Base-by-base conservation (phyloP, 2,329 filamentous ascomycete genomes). In the Scopulariopsis brevicaulis region DNA sequence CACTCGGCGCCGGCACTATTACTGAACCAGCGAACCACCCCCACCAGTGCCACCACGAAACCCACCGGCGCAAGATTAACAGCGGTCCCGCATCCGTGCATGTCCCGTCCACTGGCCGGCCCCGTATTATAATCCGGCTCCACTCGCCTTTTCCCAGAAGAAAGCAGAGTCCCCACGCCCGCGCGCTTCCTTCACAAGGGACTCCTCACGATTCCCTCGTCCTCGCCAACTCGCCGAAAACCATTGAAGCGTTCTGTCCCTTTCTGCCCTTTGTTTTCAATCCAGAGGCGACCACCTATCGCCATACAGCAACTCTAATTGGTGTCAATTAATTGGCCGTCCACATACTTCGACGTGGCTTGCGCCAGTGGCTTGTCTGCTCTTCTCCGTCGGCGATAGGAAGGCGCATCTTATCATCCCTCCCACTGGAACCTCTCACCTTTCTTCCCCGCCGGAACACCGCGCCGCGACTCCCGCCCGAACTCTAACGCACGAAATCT, bases 1-100 rank as follows among this genome's bases (percentile, higher is more conserved):
- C 55, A 51, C 50, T 56, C 50, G 55, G 40, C 55, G 55, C 55
- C n/a, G 28, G 43, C 43, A 43, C 50, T 56, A 56, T 56, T 50
- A 20, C 46, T 22, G 46, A 20, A 50, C 46, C 20, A 50, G 22
- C 18, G 46, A 50, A 14, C 20, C 46, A 50, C 46, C 46, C n/a
- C 11, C 46, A 11, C n/a, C 46, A 22, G 22, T 24, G 46, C 22
- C 22, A n/a, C 20, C 20, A 50, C 20, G 11, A 20, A 14, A 11
- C 46, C 46, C 22, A 50, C 46, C 22, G 2, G 46, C 6, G 46
- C 46, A 50, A 40, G 37, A 46, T 50, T 50, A 50, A n/a, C 22
- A 24, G 46, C 22, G 46, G 46, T 10, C 46, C 46, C 46, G 46
- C 46, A 50, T 22, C 46, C 3, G n/a, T 50, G 46, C 46, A 50